These are phyloP conservation scores for Myochromella boudieri DNA, from an alignment of 768 basidiomycete genomes.

Conservation along the genomic window DNA sequence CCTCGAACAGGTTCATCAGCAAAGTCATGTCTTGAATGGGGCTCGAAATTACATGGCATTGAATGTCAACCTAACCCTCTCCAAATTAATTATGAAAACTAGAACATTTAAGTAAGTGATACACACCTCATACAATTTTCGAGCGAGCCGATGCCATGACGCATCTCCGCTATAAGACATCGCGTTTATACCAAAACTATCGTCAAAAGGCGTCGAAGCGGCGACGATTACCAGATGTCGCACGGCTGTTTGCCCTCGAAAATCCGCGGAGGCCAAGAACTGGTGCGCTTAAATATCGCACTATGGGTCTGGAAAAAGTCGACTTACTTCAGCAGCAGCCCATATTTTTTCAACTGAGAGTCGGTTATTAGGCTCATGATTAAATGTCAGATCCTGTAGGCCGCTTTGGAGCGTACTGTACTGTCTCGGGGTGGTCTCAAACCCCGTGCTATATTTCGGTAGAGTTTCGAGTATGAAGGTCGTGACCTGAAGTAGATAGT, in stretches of 20 bases:
- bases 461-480: slow-evolving; percentile 47
- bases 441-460: slow-evolving; percentile 32
- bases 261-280: slow-evolving; percentile 34
- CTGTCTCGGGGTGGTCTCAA: slow-evolving; percentile 34
- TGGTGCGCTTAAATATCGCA: slow-evolving; percentile 14
- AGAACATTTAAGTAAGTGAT: slow-evolving; percentile 2
- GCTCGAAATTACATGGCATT: slow-evolving; percentile 57
- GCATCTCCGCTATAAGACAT: slow-evolving; percentile 29
- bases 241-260: slow-evolving; percentile 30
- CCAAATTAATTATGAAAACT: slow-evolving; percentile 1
- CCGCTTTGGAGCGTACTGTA: slow-evolving; percentile 38
- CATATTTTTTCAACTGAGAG: slow-evolving; percentile 44
- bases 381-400: slow-evolving; percentile 42
- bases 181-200: slow-evolving; percentile 23
- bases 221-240: slow-evolving; percentile 58
- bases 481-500: slow-evolving; percentile 31
- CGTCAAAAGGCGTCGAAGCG: slow-evolving; percentile 42
- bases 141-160: slow-evolving; percentile 41
- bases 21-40: slow-evolving; percentile 44
- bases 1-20: slow-evolving; percentile 46
- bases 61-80: slow-evolving; percentile 48
- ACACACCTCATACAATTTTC: slow-evolving; percentile 45
- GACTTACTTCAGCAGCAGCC: slow-evolving; percentile 44
- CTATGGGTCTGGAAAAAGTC: neutral
- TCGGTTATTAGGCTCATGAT: slow-evolving; percentile 39